These are phyloP conservation scores for Pascua guehoae DNA, from an alignment of 1,284 basidiomycete species.

Conservation along the genomic window DNA sequence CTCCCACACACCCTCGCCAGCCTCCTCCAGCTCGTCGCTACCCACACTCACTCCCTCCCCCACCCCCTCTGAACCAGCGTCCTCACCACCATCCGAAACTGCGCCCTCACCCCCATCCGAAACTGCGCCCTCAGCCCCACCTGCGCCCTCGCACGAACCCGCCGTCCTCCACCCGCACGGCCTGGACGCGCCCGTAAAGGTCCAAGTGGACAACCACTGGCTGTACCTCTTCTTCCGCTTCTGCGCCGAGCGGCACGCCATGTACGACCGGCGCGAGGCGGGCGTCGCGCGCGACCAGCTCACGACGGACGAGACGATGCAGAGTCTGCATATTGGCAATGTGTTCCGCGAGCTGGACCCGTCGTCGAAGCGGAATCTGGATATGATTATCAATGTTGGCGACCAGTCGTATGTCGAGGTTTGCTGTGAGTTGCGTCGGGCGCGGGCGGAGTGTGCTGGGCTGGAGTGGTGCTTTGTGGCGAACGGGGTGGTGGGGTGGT, in stretches of 20 bases:
- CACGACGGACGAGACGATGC: constrained; percentile 23
- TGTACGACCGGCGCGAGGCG: constrained; percentile 20
- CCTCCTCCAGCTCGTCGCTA: too few species aligned
- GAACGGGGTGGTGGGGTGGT: too few species aligned
- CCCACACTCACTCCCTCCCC: too few species aligned
- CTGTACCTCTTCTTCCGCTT: constrained; percentile 34
- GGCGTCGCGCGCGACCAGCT: constrained; percentile 23
- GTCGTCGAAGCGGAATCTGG: constrained; percentile 6
- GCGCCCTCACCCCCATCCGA: too few species aligned
- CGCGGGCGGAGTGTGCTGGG: too few species aligned
- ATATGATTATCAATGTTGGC: constrained; percentile 21
- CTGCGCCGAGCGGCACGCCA: constrained; percentile 32
- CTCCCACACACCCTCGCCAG: too few species aligned
- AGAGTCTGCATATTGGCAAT: constrained; percentile 24
- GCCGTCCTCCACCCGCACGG: too few species aligned
- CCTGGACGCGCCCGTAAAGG: constrained; percentile 8
- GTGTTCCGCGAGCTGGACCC: constrained; percentile 32
- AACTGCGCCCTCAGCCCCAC: too few species aligned
- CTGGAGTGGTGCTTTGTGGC: too few species aligned
- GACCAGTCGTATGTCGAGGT: constrained; percentile 29
- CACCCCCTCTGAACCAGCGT: too few species aligned
- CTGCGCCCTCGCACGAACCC: too few species aligned
- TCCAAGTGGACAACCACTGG: constrained; percentile 22
- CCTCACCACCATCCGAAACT: too few species aligned
- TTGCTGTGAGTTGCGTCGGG: constrained; percentile 28